A percentile compares a stretch with the other conserved stretches of the same genome.
Conservation (phyloP, 108 stramenopile genomes). For the Cyclotella atomus region DNA sequence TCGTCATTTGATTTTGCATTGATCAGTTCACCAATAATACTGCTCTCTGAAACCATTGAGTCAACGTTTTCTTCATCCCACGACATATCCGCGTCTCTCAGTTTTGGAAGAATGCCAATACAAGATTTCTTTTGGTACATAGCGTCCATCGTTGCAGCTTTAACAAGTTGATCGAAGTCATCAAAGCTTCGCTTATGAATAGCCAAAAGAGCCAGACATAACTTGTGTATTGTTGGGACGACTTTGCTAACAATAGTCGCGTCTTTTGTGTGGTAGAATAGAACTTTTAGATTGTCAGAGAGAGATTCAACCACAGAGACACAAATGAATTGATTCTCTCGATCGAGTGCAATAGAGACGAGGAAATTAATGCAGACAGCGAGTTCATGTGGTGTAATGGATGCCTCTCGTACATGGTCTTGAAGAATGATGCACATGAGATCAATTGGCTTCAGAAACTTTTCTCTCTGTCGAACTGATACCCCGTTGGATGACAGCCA, state of each 20-base stretch:
- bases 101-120: slow-evolving; percentile 18
- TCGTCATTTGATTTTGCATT: slow-evolving; percentile 24
- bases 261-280: slow-evolving; percentile 41
- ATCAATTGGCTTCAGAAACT: slow-evolving; percentile 42
- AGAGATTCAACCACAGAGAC: slow-evolving; percentile 25
- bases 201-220: slow-evolving; percentile 41
- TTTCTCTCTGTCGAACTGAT: slow-evolving; percentile 37
- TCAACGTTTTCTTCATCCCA: slow-evolving; percentile 14
- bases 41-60: neutral
- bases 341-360: slow-evolving; percentile 42
- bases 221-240: slow-evolving; percentile 35
- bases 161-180: slow-evolving; percentile 10
- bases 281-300: slow-evolving; percentile 14
- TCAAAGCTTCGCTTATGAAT: slow-evolving; percentile 29
- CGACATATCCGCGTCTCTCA: neutral
- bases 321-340: slow-evolving; percentile 25
- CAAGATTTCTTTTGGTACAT: slow-evolving; percentile 24
- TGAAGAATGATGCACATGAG: slow-evolving; percentile 53
- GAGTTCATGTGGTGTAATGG: slow-evolving; percentile 42
- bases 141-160: slow-evolving; percentile 8
- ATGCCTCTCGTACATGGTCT: slow-evolving; percentile 26
- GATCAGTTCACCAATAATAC: slow-evolving; percentile 27
- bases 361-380: slow-evolving; percentile 59
- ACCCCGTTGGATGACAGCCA: slow-evolving; percentile 44
- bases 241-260: slow-evolving; percentile 18